Evolutionary conservation across 805 yeast genomes (phyloP), one percentile per base, ranked within the genome.

Genomic region (Saturnispora saitoi): DNA sequence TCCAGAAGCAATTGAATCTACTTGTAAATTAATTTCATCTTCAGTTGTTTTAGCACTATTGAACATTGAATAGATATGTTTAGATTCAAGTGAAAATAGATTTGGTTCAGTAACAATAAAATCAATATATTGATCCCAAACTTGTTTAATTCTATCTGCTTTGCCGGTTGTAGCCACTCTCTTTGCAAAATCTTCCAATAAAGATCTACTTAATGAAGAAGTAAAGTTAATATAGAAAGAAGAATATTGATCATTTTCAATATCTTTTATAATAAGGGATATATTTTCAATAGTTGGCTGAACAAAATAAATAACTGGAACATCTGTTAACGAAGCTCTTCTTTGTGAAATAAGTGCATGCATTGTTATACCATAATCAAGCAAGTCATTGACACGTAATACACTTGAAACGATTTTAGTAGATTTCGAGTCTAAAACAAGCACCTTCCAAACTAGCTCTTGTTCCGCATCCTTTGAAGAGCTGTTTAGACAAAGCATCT

Each of bases 61-160:
- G 62, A 93, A 75, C 41, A 72, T 67, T 7, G 82, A 75, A 66
- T 86, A 93, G 4, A 84, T 78, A 26, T 75, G 65, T 2, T 77
- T 72, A 49, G 83, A 59, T 48, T 87, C 95, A 48, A 93, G 70
- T 12, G 91, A 82, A 63, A 90, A 93, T 36, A 93, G 70, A 59
- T 87, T 85, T 20, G 96, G 95, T 63, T 93, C 99, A 1, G 96
- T 85, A 20, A 91, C 97, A 9, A 88, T 72, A 61, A 87, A 93
- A 66, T 91, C 90, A 53, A 91, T 71, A 66, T 90, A 93, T 66
- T 93, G 99, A 65, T 93, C 99, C 66, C 72, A 93, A 4, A 93
- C 95, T 64, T 91, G 98, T 54, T 83, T 77, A 49, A 93, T 83
- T 57, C 78, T 78, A 51, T 71, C 72, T 2, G 91, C 75, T 54